phyloP scores from a whole-genome alignment of 2,329 filamentous ascomycete genomes.

The Penicillium sp. region DNA sequence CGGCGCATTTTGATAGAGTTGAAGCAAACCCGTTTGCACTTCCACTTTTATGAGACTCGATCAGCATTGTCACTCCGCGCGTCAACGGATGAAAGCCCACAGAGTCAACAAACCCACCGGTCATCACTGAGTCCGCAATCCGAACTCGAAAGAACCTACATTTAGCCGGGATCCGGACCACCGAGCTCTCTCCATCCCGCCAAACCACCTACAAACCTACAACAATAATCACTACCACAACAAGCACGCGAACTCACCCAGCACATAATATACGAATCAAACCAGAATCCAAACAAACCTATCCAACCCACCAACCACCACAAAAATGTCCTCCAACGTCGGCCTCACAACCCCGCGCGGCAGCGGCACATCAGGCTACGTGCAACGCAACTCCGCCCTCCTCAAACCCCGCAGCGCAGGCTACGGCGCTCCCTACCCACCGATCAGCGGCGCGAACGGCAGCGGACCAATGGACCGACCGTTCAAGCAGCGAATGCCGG shows the following conservation, averaged over 20 bases:
- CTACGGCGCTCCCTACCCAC: constrained; percentile 69
- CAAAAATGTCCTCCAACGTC: constrained; percentile 91
- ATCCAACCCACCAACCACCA: background rate
- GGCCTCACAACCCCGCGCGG: constrained; percentile 91
- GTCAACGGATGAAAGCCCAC: background rate
- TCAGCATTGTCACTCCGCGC: background rate
- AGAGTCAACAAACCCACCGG: background rate
- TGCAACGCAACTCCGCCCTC: constrained; percentile 91
- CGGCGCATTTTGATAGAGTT: constrained; percentile 1
- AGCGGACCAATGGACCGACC: constrained; percentile 59
- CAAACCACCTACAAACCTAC: background rate
- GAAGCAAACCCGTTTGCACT: background rate
- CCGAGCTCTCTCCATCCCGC: background rate
- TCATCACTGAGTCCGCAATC: background rate
- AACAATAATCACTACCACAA: background rate
- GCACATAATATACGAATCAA: no score
- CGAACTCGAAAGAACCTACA: background rate
- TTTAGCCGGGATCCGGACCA: background rate
- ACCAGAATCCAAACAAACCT: no score
- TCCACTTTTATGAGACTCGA: background rate
- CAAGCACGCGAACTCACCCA: no score
- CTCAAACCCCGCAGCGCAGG: constrained; percentile 73
- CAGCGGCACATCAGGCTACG: constrained; percentile 94
- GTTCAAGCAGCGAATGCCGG: constrained; percentile 78
- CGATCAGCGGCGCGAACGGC: constrained; percentile 31